Base-by-base conservation (phyloP, 345 rosid genomes). In the Citrus glauca region DNA sequence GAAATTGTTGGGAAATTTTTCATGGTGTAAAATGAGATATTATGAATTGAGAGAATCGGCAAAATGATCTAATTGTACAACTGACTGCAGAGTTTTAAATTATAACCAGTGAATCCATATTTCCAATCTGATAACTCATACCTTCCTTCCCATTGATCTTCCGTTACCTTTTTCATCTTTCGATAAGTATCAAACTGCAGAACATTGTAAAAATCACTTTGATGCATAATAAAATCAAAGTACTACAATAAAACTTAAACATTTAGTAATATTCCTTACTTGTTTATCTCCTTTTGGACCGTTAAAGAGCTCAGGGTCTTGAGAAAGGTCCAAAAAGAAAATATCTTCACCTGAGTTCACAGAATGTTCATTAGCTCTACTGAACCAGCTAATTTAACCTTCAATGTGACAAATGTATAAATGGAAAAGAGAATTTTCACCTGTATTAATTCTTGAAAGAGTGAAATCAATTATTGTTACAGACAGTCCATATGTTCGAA, bases 281-380 rank as follows among this genome's bases (percentile, higher is more conserved):
- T 96, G 99, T 84, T 72, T 92, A 74, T 96, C 97, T 73, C 98
- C 97, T 88, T 89, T 94, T 28, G 97, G 97, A 73, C 98, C 98
- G 78, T 87, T 90, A 76, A 96, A 94, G 72, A 94, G 94, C 66
- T 90, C 79, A 42, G 97, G 99, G 79, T 96, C 99, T n/a, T 89
- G 79, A 70, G 97, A 85, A 38, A 94, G 88, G 83, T 94, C 99
- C 74, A 94, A 84, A 81, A 88, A 94, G 78, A 96, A 97, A 75
- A 94, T 90, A 66, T 88, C 95, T 84, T 94, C 89, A 68, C 93
- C 98, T 95, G 89, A 33, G 33, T 22, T 75, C 27, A 71, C 35
- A 13, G 37, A 35, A 74, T 48, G 40, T 42, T 17, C 71, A 70
- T 65, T 75, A 74, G 78, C 28, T 57, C 30, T 17, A 2, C 24